phyloP scores from a whole-genome alignment of 257 asterid species.

The Nicotiana obtusifolia region DNA sequence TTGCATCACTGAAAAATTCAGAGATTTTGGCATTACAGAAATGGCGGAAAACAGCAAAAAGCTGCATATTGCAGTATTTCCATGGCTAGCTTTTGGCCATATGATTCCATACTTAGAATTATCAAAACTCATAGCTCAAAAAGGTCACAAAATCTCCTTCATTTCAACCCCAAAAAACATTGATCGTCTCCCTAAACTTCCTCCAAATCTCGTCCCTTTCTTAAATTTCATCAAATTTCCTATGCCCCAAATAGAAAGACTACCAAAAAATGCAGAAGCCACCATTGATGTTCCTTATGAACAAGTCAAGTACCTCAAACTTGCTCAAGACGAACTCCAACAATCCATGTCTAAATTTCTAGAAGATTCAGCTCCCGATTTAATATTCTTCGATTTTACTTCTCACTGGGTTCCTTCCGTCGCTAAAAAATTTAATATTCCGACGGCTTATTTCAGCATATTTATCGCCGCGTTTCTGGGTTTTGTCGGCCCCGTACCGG shows the following conservation, averaged over 20 bases:
- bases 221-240: conserved; percentile 31
- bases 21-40: neutral
- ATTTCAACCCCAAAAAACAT: conserved; percentile 47
- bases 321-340: conserved; percentile 26
- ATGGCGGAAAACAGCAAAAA: neutral
- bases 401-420: conserved; percentile 18
- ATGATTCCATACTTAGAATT: conserved; percentile 43
- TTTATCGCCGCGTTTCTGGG: conserved; percentile 10
- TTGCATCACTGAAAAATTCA: no score
- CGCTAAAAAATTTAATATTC: conserved; percentile 18
- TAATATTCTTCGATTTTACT: conserved; percentile 25
- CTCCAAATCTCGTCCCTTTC: conserved; percentile 19
- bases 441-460: conserved; percentile 16
- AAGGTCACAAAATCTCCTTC: conserved; percentile 46
- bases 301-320: conserved; percentile 27
- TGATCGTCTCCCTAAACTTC: conserved; percentile 49
- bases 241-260: conserved; percentile 17
- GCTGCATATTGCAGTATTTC: conserved; percentile 45
- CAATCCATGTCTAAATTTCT: conserved; percentile 14
- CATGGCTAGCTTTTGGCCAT: conserved; percentile 74
- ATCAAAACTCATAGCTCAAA: conserved; percentile 37
- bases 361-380: conserved; percentile 20
- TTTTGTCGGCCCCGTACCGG: conserved; percentile 1
- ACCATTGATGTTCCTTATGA: conserved; percentile 22
- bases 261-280: conserved; percentile 28